A percentile compares a stretch with the other conserved stretches of the same genome.
phyloP scores from a whole-genome alignment of 2,329 filamentous ascomycete species.

The Aspergillus awamori region DNA sequence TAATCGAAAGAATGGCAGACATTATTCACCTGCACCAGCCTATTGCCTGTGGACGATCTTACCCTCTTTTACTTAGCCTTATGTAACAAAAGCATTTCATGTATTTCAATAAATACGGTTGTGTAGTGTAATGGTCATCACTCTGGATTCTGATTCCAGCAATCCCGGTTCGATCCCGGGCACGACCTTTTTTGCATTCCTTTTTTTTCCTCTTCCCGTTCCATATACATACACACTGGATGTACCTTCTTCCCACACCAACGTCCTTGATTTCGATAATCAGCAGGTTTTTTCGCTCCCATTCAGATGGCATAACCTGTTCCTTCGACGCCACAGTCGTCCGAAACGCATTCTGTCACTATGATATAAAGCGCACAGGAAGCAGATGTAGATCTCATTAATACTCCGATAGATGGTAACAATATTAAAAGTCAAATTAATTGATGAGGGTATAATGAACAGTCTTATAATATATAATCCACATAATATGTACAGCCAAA shows the following conservation, averaged over 20 bases:
- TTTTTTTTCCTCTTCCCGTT: not conserved
- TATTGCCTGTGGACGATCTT: not conserved
- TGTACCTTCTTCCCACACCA: not conserved
- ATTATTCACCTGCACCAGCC: not conserved
- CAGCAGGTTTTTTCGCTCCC: not conserved
- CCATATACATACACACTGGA: too few species aligned
- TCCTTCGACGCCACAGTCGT: too few species aligned
- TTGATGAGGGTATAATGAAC: too few species aligned
- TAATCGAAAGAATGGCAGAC: not conserved
- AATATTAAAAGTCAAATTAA: too few species aligned
- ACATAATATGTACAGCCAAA: too few species aligned
- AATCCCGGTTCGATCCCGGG: constrained; percentile 14
- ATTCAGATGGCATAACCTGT: too few species aligned
- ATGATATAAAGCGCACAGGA: too few species aligned
- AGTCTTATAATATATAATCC: too few species aligned
- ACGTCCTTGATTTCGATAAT: not conserved
- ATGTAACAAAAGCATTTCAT: accelerated
- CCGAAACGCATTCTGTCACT: too few species aligned
- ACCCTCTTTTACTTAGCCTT: too few species aligned
- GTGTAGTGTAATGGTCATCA: constrained; percentile 13
- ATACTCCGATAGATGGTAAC: too few species aligned
- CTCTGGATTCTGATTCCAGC: constrained; percentile 12
- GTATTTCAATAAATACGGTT: not conserved
- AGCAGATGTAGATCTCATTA: too few species aligned
- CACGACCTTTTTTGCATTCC: constrained; percentile 4